phyloP scores from a whole-genome alignment of 495 filamentous ascomycete species.

The Penicillium longicatenatum region DNA sequence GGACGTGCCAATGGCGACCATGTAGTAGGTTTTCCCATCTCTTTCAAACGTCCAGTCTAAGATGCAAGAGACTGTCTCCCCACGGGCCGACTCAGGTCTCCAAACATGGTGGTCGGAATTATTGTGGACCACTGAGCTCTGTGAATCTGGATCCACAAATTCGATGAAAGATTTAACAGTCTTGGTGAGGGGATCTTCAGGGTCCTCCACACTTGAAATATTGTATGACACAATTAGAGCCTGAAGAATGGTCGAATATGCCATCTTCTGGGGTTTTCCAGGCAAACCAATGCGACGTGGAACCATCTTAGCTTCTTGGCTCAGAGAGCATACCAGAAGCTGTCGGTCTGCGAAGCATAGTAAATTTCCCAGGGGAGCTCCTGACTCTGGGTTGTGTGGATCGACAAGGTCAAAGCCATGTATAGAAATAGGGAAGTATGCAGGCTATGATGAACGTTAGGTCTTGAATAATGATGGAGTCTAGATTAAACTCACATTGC shows the following conservation, averaged over 20 bases:
- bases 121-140: slow-evolving; percentile 23
- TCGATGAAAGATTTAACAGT: slow-evolving; percentile 39
- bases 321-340: slow-evolving; percentile 43
- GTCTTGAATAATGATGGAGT: not conserved
- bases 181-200: slow-evolving; percentile 23
- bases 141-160: slow-evolving; percentile 44
- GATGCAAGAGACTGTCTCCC: slow-evolving; percentile 52
- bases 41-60: slow-evolving; percentile 50
- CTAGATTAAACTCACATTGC: slow-evolving; percentile 35
- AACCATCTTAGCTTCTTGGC: slow-evolving; percentile 35
- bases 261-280: slow-evolving; percentile 44
- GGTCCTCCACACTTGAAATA: slow-evolving; percentile 24
- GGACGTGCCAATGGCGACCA: slow-evolving; percentile 48
- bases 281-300: slow-evolving; percentile 45
- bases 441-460: slow-evolving; percentile 30
- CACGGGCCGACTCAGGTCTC: slow-evolving; percentile 39
- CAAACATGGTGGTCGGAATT: slow-evolving; percentile 18
- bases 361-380: slow-evolving; percentile 30
- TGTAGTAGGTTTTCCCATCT: slow-evolving; percentile 45
- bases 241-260: slow-evolving; percentile 42
- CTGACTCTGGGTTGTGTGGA: slow-evolving; percentile 10
- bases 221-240: slow-evolving; percentile 47
- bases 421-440: slow-evolving; percentile 40
- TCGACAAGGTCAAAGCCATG: slow-evolving; percentile 36
- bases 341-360: slow-evolving; percentile 47